Base-by-base conservation (phyloP, 352 stramenopile genomes). In the Phytophthora melonis region DNA sequence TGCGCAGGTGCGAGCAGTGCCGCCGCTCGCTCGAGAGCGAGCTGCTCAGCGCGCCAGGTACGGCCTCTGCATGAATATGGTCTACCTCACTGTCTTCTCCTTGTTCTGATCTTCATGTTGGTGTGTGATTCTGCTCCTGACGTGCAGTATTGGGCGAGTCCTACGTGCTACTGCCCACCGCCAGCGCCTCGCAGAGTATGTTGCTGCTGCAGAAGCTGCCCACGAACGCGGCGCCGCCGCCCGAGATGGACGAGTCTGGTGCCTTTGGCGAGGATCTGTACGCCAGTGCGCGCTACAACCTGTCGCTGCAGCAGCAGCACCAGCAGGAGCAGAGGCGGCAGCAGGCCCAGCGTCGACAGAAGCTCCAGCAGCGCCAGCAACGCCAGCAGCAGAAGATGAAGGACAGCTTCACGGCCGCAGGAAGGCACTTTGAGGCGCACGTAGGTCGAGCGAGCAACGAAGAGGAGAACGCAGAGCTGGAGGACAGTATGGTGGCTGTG, bases 101-200 rank as follows among this genome's bases (percentile, higher is more conserved):
- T 56, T 41, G 14, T 58, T 21, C 27, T 52, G 4, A 57, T 7
- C 63, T 79, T 36, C 32, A 18, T 62, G 61, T 34, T 56, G 39
- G 50, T 45, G 19, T 68, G 13, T 30, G 21, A 14, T 63, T 68
- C 23, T 9, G 3, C 27, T 11, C 30, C 5, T 21, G 30, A 54
- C 23, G 62, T 13, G 69, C 70, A 66, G 80, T 82, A 54, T 70
- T 94, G 49, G 86, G 86, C 58, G 87, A 94, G 66, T 92, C 84
- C 0, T 94, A 94, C 47, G 87, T 94, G 66, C 77, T 94, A 58
- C 81, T 94, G 23, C 87, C 87, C 32, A 90, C 86, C 19, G 82
- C 82, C 16, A 86, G 83, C 58, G 88, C 83, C 6, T 89, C 82
- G 25, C 78, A 82, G 52, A 87, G 80, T 45, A 84, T 90, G 80